Evolutionary conservation across 176 grass and related monocot species (phyloP).

Genomic region (Phoenix roebelenii): DNA sequence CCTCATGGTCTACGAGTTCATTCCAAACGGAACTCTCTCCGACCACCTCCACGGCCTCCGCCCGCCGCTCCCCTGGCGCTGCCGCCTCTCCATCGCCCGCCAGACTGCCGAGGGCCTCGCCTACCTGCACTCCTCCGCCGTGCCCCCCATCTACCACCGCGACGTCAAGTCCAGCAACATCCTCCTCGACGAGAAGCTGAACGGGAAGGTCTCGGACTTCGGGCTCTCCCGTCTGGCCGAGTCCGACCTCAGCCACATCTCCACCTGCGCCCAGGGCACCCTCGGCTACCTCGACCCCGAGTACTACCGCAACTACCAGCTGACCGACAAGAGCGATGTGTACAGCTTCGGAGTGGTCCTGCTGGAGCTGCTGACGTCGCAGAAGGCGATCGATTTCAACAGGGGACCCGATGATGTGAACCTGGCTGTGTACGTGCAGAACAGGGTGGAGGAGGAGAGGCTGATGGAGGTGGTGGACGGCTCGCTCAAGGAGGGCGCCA

Average conservation of each 20-base stretch:
- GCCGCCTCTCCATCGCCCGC: slow-evolving; percentile 45
- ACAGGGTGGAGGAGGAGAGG: slow-evolving; percentile 33
- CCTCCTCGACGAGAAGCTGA: slow-evolving; percentile 51
- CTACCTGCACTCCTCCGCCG: slow-evolving; percentile 62
- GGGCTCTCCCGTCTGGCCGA: slow-evolving; percentile 55
- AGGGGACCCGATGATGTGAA: slow-evolving; percentile 60
- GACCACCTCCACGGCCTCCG: slow-evolving; percentile 46
- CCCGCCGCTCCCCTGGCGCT: slow-evolving; percentile 35
- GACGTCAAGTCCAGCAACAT: slow-evolving; percentile 91
- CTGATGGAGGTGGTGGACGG: slow-evolving; percentile 53
- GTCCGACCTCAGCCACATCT: slow-evolving; percentile 68
- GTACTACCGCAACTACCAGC: slow-evolving; percentile 79
- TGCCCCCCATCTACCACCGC: slow-evolving; percentile 74
- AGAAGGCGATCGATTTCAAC: slow-evolving; percentile 62
- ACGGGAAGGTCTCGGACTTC: slow-evolving; percentile 70
- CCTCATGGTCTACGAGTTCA: slow-evolving; percentile 80
- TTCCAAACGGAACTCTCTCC: slow-evolving; percentile 58
- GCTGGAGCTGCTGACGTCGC: slow-evolving; percentile 74
- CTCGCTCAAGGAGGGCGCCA: slow-evolving; percentile 29
- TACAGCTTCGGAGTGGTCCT: slow-evolving; percentile 90
- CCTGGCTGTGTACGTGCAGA: slow-evolving; percentile 44
- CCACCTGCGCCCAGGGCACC: slow-evolving; percentile 74
- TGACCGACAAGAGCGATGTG: slow-evolving; percentile 82
- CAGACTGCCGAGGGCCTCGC: slow-evolving; percentile 65
- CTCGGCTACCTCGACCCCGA: slow-evolving; percentile 76